Conservation (phyloP, 2,329 filamentous ascomycete genomes). For the Beauveria bassiana region DNA sequence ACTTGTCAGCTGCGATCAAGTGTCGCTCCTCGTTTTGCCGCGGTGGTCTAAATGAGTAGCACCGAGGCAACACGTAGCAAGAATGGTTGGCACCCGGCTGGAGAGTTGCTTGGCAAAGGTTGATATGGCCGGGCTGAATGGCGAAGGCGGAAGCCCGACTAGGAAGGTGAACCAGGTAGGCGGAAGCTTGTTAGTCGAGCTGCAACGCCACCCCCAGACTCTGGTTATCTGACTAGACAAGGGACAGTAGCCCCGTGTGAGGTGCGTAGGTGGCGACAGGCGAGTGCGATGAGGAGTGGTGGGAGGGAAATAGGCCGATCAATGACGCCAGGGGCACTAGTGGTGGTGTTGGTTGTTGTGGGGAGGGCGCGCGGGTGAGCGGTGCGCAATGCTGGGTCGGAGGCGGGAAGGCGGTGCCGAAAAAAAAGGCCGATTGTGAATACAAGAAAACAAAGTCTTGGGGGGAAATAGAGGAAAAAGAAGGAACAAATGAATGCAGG, state of each 20-base stretch:
- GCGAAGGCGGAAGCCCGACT: constrained; percentile 7
- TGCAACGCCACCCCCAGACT: constrained; percentile 10
- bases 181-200: constrained; percentile 5
- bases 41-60: neutral
- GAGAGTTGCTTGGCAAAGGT: neutral
- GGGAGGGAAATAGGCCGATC: neutral
- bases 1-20: neutral
- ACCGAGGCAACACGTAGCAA: neutral
- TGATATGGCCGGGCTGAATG: neutral
- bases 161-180: constrained; percentile 4
- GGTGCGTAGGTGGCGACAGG: neutral
- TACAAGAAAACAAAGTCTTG: too few relatives aligned
- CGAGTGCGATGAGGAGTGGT: neutral
- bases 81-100: neutral
- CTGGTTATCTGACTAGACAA: constrained; percentile 2
- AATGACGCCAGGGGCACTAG: constrained; percentile 8
- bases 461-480: too few relatives aligned
- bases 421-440: too few relatives aligned
- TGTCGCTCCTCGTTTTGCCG: neutral
- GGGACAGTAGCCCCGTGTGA: neutral
- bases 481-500: too few relatives aligned
- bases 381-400: neutral
- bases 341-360: constrained; percentile 7
- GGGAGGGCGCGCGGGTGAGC: neutral
- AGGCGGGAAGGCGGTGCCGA: too few relatives aligned